Conservation (phyloP, 2,329 filamentous ascomycete species). For the Neopestalotiopsis sp. region DNA sequence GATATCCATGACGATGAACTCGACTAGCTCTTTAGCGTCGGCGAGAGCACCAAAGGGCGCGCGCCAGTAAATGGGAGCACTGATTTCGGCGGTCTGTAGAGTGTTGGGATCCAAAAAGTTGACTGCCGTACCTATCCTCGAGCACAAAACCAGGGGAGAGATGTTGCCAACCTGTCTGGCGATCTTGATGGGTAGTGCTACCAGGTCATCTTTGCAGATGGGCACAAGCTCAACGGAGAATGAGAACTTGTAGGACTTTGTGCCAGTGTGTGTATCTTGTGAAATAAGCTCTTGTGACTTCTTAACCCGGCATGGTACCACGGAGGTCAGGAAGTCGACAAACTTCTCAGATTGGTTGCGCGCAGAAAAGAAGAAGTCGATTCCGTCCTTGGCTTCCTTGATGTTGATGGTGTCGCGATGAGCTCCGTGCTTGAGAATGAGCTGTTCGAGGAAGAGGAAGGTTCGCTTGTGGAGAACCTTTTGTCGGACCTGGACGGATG, state of each 20-base stretch:
- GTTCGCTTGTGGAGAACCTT: slow-evolving; percentile 94
- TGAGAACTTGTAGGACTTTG: slow-evolving; percentile 93
- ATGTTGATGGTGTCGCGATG: slow-evolving; percentile 97
- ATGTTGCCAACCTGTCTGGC: slow-evolving; percentile 91
- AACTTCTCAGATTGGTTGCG: slow-evolving; percentile 93
- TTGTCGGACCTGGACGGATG: slow-evolving; percentile 92
- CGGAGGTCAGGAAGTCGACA: slow-evolving; percentile 86
- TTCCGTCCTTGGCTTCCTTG: slow-evolving; percentile 92
- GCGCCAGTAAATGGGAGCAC: slow-evolving; percentile 86
- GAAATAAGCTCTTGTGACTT: slow-evolving; percentile 94
- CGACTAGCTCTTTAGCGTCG: slow-evolving; percentile 82
- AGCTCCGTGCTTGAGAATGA: slow-evolving; percentile 92
- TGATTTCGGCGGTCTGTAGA: slow-evolving; percentile 87
- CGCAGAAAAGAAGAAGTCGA: slow-evolving; percentile 93
- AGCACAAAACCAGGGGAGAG: slow-evolving; percentile 82
- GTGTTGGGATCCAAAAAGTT: slow-evolving; percentile 91
- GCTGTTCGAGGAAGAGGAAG: slow-evolving; percentile 78
- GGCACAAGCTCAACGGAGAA: slow-evolving; percentile 90
- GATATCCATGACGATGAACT: slow-evolving; percentile 95
- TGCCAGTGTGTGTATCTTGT: slow-evolving; percentile 87
- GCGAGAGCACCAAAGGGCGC: slow-evolving; percentile 84
- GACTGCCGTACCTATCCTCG: slow-evolving; percentile 86
- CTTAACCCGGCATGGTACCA: slow-evolving; percentile 79
- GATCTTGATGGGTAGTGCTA: slow-evolving; percentile 89
- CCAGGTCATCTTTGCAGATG: slow-evolving; percentile 95